Evolutionary conservation across 2,329 filamentous ascomycete species (phyloP), one percentile per base, ranked within the genome.

Genomic region (Kalmusia sp.): DNA sequence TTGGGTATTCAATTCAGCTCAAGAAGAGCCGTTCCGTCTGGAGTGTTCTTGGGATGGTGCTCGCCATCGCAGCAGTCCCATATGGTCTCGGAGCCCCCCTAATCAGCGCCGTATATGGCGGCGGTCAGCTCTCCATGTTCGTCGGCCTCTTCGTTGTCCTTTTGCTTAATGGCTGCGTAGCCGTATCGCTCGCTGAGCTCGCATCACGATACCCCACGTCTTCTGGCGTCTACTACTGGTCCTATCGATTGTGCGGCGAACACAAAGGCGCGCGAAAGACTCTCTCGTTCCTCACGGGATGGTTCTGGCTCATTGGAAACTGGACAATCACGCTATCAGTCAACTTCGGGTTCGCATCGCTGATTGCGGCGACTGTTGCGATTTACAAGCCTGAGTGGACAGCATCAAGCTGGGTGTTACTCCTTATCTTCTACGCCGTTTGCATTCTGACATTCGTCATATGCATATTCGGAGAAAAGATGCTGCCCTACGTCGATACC

Each of bases 351-450:
- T 51, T 51, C 19, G 49, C 49, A 6, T 51, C 49, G n/a, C 19
- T 51, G 7, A 51, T 51, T 37, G 49, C 49, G 24, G 49, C 38
- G 14, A 51, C 49, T 3, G 38, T 51, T 12, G 14, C 49, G 14
- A 45, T 51, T 4, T 51, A 44, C 28, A 6, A 51, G 2, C 37
- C 39, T 1, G 39, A 51, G 11, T 51, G 39, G 38, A 43, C 38
- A 27, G 49, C 49, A 34, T 31, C 38, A 21, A 37, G 21, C 15
- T 92, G 88, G 79, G 88, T 92, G 70, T 78, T 89, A 15, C 85
- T 89, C 52, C 77, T 92, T 19, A 85, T 91, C 58, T 91, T 92
- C 76, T 82, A 90, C 62, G 87, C 77, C 43, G 80, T 91, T 58
- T 90, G 87, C 17, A 63, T 91, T 1, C 61, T 86, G 17, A 87